Conservation (phyloP, 2,329 filamentous ascomycete species). For the Ascochyta viciae-villosae region DNA sequence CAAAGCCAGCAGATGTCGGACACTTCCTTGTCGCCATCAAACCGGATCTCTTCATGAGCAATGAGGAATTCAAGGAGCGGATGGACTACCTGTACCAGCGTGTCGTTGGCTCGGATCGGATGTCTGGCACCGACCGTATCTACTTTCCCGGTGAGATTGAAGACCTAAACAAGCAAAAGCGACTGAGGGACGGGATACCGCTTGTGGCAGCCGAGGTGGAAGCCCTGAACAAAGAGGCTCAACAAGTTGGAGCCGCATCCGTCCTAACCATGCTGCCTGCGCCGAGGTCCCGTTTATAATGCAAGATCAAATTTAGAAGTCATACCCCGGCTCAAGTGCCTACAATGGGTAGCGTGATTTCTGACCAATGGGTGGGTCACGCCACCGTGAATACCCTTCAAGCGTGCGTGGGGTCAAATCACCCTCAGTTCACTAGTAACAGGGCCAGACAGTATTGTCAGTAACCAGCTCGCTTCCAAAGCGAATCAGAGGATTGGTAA, state of each 20-base stretch:
- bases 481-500: no score
- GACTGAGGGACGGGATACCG: conserved; percentile 56
- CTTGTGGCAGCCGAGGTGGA: conserved; percentile 57
- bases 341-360: no score
- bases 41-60: conserved; percentile 74
- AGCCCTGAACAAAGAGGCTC: conserved; percentile 59
- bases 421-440: no score
- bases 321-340: no score
- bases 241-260: conserved; percentile 48
- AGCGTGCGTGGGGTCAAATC: no score
- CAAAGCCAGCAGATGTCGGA: conserved; percentile 72
- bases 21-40: conserved; percentile 73
- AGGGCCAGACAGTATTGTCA: no score
- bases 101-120: conserved; percentile 61
- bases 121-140: conserved; percentile 61
- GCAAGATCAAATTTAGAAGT: no score
- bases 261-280: conserved; percentile 20
- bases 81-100: conserved; percentile 66
- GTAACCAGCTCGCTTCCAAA: no score
- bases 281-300: conserved; percentile 23
- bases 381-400: no score
- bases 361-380: no score
- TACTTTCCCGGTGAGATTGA: conserved; percentile 59
- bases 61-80: conserved; percentile 72
- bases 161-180: conserved; percentile 32